Base-by-base conservation (phyloP, 768 basidiomycete genomes). In the Mycena olivaceomarginata region DNA sequence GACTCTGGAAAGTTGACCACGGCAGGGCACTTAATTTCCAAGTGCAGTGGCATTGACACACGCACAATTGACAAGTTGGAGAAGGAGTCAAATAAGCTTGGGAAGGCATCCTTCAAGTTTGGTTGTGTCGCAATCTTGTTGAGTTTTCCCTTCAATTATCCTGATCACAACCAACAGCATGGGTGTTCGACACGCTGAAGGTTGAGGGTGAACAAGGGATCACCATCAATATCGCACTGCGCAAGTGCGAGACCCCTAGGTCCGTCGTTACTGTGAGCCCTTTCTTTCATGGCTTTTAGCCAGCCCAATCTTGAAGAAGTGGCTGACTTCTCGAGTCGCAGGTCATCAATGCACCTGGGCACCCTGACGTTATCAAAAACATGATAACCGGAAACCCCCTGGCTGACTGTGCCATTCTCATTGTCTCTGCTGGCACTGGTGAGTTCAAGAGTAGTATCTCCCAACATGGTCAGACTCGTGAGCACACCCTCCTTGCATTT, bases 31-130 rank as follows among this genome's bases (percentile, higher is more conserved):
- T 93, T 99, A 92, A 99, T 99, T 94, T 99, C 99, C 96, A 98
- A 99, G 94, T 99, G 98, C 88, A 98, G 98, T 94, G 98, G 98
- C 96, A 99, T 99, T 92, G 98, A 99, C 88, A 99, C 99, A 93
- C 97, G 97, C 94, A 97, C 97, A 86, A 98, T 98, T 82, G 97
- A 98, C 90, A 98, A 99, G 92, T 99, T 99, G 92, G 98, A 99
- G 93, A 99, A 99, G 94, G 98, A 99, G 91, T 98, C 98, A 83
- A 97, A 97, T 91, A 98, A 99, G 88, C 96, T 99, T 86, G 98
- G 98, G 86, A 99, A 99, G 92, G 97, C 97, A 87, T 97, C 96
- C 86, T 98, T 96, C 93, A 96, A 97, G 89, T 98, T 97, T 89
- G 97, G 97, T 97, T 82, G 94, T 87, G 76, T 72, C 39, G 56